Evolutionary conservation across 2,329 filamentous ascomycete species (phyloP), one percentile per base, ranked within the genome.

Genomic region (Colletotrichum spinosum): DNA sequence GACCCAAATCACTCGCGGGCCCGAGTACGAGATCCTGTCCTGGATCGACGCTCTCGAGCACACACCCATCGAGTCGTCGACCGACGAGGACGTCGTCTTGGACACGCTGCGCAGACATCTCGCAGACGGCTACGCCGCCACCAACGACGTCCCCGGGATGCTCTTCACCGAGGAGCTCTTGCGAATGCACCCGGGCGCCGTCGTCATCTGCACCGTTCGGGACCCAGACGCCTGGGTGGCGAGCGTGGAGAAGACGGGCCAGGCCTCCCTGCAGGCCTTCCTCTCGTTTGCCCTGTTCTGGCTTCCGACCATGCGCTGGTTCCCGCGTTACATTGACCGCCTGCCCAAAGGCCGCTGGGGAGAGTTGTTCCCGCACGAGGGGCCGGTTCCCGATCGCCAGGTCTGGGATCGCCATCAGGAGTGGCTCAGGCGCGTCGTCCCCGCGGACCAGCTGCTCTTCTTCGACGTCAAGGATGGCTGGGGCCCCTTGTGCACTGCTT

Each of bases 401-500:
- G 48, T 44, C 2, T 65, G 55, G 37, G 48, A 65, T 2, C 8
- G 10, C 25, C 61, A 65, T n/a, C 39, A 55, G 17, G 37, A 41
- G 15, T 60, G 58, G 54, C 44, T 66, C 7, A 67, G 49, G 8
- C 46, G 60, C 13, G 52, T 68, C 1, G 72, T 75, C 7, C 71
- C 73, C 5, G 8, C 55, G 38, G 72, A 75, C 8, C 64, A 64
- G 52, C 65, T 76, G 17, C 59, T 75, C 9, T 68, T 72, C 44
- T 69, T 72, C 35, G 65, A 72, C 3, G 64, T 75, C 12, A 67
- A 66, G 34, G 69, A 74, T 6, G 76, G 75, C 0, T 79, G 77
- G 76, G 73, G 60, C 17, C 74, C 75, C 11, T 55, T 79, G 6
- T 77, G 75, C 65, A 63, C 72, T 45, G 73, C 75, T 17, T 67